These are phyloP conservation scores for Ceratonia siliqua DNA, from an alignment of 306 rosid genomes.

Conservation along the genomic window DNA sequence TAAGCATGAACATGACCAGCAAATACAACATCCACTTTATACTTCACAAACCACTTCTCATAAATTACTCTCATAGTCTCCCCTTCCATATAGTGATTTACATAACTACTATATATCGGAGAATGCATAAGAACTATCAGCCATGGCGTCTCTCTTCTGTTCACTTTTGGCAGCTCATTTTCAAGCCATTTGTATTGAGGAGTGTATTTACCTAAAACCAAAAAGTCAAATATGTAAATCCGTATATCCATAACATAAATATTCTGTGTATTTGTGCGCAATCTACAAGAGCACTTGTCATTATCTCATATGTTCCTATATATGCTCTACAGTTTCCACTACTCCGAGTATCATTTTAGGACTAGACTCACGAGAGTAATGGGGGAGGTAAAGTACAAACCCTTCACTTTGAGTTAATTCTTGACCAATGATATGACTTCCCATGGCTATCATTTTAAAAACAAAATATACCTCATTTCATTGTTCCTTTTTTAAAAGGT, in stretches of 20 bases:
- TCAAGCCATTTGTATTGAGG: constrained; percentile 53
- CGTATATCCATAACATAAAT: background rate
- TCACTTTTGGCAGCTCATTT: constrained; percentile 47
- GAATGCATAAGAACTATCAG: constrained; percentile 49
- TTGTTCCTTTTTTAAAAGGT: background rate
- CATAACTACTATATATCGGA: constrained; percentile 47
- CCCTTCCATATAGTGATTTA: constrained; percentile 55
- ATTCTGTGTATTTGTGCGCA: background rate
- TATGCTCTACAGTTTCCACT: background rate
- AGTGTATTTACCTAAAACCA: constrained; percentile 47
- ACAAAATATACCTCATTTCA: background rate
- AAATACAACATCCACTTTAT: constrained; percentile 59
- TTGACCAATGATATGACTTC: background rate
- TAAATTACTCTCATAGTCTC: constrained; percentile 61
- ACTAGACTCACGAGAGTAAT: background rate
- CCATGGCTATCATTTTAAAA: background rate
- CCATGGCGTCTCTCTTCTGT: constrained; percentile 58
- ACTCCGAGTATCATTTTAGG: background rate
- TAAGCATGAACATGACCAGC: constrained; percentile 72
- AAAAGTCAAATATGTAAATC: background rate
- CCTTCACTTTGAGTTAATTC: background rate
- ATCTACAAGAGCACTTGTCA: background rate
- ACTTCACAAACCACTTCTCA: constrained; percentile 53
- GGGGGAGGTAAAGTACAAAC: background rate
- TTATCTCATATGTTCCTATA: background rate